A percentile compares a stretch with the other conserved stretches of the same genome.
phyloP scores from a whole-genome alignment of 169 alveolate genomes.

The Cryptosporidium tyzzeri region DNA sequence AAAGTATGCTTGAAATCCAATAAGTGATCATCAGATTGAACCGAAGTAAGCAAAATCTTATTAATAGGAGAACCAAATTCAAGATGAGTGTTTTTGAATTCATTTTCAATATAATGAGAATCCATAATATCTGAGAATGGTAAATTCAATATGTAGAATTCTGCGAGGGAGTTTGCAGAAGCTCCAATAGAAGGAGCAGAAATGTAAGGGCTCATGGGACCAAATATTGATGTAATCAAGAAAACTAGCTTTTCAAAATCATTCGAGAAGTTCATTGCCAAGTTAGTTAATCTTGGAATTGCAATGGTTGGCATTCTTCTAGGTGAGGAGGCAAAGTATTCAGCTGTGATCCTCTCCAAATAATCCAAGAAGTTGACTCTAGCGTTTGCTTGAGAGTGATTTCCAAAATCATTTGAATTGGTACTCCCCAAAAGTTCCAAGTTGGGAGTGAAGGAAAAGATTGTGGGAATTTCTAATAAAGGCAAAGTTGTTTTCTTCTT shows the following conservation, averaged over 20 bases:
- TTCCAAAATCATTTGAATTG: background rate
- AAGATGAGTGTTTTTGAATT: slow-evolving; percentile 2
- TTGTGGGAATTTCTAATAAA: background rate
- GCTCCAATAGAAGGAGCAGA: slow-evolving; percentile 71
- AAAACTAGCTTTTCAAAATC: background rate
- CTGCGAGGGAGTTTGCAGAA: slow-evolving; percentile 24
- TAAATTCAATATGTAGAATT: background rate
- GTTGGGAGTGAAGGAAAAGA: slow-evolving; percentile 1
- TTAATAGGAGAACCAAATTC: slow-evolving; percentile 31
- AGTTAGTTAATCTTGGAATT: slow-evolving; percentile 40
- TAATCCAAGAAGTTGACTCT: slow-evolving; percentile 41
- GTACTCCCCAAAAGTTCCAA: background rate
- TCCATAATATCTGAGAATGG: slow-evolving; percentile 9
- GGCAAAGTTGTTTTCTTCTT: slow-evolving; percentile 7
- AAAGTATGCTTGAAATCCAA: slow-evolving; percentile 1
- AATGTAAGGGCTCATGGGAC: slow-evolving; percentile 38
- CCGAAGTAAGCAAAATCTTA: background rate
- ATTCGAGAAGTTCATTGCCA: slow-evolving; percentile 40
- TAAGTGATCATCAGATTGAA: background rate
- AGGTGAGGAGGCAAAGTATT: slow-evolving; percentile 49
- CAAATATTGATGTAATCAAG: slow-evolving; percentile 28
- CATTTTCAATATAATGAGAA: background rate
- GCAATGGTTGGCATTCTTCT: slow-evolving; percentile 70
- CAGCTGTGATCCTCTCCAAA: slow-evolving; percentile 49
- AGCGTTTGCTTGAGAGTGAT: background rate